phyloP scores from a whole-genome alignment of 2,329 filamentous ascomycete species.

The Bipolaris gigantea region DNA sequence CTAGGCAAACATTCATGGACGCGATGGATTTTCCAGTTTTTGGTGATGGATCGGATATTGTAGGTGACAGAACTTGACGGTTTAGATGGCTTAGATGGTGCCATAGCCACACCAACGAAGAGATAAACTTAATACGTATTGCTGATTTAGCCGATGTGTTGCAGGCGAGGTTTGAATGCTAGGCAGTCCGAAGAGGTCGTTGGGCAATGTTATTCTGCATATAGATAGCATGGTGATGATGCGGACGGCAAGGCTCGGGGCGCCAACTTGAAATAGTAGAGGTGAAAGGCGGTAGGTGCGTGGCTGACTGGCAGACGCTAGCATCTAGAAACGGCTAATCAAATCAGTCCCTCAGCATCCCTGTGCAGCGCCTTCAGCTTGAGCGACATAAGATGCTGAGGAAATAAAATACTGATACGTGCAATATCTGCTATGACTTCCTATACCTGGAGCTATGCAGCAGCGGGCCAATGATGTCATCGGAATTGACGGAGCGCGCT shows the following conservation, averaged over 20 bases:
- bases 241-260: neutral
- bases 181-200: neutral
- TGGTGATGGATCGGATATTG: conserved; percentile 1
- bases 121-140: neutral
- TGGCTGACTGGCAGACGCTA: conserved; percentile 7
- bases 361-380: neutral
- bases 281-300: conserved; percentile 9
- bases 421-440: neutral
- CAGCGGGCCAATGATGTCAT: conserved; percentile 12
- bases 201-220: neutral
- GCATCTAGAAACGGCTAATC: neutral
- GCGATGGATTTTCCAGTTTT: conserved; percentile 4
- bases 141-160: neutral
- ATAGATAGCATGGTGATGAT: conserved; percentile 6
- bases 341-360: neutral
- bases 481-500: neutral
- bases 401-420: neutral
- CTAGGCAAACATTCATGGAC: conserved; percentile 5
- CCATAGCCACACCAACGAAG: neutral
- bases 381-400: neutral
- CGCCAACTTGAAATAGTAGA: conserved; percentile 4
- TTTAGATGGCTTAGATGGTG: neutral
- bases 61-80: neutral
- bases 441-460: neutral
- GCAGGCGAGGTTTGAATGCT: neutral